Base-by-base conservation (phyloP, 345 rosid genomes). In the Lumnitzera littorea region DNA sequence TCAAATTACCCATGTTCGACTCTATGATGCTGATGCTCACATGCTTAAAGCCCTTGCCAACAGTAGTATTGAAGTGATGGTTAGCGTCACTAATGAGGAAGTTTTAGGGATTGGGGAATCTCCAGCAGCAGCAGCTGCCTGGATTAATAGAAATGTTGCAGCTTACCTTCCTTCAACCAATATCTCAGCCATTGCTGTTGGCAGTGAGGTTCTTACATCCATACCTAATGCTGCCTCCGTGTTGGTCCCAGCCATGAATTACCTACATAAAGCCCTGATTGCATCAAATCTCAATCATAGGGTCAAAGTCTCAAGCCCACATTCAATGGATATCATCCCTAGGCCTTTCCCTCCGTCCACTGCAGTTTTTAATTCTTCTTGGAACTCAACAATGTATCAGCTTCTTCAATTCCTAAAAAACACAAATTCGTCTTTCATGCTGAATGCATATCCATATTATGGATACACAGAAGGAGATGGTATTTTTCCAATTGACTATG, bases 341-440 rank as follows among this genome's bases (percentile, higher is more conserved):
- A 83, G 64, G 74, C 85, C 95, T 11, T 95, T 95, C 58, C 99
- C 99, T 14, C 99, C 99, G 0, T 95, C 99, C 15, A 82, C 97
- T 0, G 91, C 99, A 0, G 62, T 85, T 4, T 95, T 95, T 62
- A 80, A 83, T 66, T 84, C 97, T 2, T 78, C 92, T 0, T 82
- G 78, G 84, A 88, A 88, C 82, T 69, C 91, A 9, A 88, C 89
- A 1, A 64, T 95, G 23, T 76, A 76, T 70, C 97, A 91, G 78
- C 67, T 95, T 50, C 97, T 95, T 61, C 97, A 83, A 85, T 95
- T 91, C 73, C 68, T 95, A 66, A 77, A 84, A 87, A 95, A 88
- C 75, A 95, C 99, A 0, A 74, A 78, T 47, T 91, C 99, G 0
- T 85, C 68, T 51, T 95, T 71, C 82, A 95, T 95, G 99, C 54